Evolutionary conservation across 202 grass and related monocot species (phyloP), one percentile per base, ranked within the genome.

Genomic region (Tripidium arundinaceum): DNA sequence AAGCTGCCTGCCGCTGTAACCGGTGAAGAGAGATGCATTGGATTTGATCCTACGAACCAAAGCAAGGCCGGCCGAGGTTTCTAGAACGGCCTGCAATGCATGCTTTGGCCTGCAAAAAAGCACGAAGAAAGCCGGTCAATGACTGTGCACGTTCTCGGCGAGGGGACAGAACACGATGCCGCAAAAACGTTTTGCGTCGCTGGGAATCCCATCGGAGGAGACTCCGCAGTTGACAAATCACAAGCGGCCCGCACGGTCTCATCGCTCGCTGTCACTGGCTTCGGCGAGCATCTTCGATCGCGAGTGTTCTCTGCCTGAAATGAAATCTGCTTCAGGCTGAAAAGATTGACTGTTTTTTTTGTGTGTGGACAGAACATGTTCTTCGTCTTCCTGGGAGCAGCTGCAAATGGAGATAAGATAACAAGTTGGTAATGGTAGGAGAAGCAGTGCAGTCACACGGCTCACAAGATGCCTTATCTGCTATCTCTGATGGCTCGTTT

Each of bases 121-220:
- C 14, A 18, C n/a, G 39, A 33, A 52, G 15, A 52, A 52, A 61
- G 76, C 37, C 11, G 25, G 40, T 65, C 65, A 55, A 42, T 54
- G 71, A 36, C 41, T 47, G 28, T 13, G 39, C 50, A 77, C 74
- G 34, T 86, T 89, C 50, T 74, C 24, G 67, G 73, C 63, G 81
- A 79, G 74, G 68, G 67, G 41, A 79, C 64, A 81, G 74, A 72
- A 86, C 79, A 82, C 22, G 83, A 89, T 89, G 74, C 87, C 25
- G 40, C 50, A 74, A 22, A 89, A 37, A 86, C 67, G 65, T 73
- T 77, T 78, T 72, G 45, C 62, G 76, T 81, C 71, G 27, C 60
- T 62, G 28, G 29, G 82, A 76, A 81, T 67, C 73, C 70, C 26
- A 15, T 38, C 47, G 60, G 64, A 70, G 68, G 24, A 75, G 69